A percentile compares a stretch with the other conserved stretches of the same genome.
Evolutionary conservation across 345 rosid species (phyloP).

Genomic region (Barbarea vulgaris): DNA sequence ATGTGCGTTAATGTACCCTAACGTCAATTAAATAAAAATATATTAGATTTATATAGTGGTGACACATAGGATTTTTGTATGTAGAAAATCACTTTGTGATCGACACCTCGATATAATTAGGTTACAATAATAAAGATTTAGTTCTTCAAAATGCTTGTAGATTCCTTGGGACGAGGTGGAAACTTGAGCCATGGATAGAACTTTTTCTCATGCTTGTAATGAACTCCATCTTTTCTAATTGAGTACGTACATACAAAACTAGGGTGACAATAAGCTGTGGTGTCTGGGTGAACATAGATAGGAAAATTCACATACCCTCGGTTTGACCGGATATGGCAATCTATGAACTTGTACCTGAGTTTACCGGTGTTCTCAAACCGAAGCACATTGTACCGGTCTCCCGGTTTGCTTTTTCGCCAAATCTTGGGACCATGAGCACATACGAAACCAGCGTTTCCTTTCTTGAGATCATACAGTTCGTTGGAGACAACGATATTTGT

Average conservation of each 20-base stretch:
- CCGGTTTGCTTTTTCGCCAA: slow-evolving; percentile 33
- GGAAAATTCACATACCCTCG: slow-evolving; percentile 34
- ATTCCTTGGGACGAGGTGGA: background rate
- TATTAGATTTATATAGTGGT: background rate
- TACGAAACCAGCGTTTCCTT: slow-evolving; percentile 37
- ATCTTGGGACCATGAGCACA: slow-evolving; percentile 34
- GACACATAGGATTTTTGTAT: background rate
- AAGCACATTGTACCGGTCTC: slow-evolving; percentile 19
- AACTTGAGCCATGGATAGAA: slow-evolving; percentile 27
- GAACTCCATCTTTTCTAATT: slow-evolving; percentile 34
- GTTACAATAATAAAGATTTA: background rate
- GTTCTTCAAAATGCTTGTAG: background rate
- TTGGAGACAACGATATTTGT: slow-evolving; percentile 27
- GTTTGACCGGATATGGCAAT: slow-evolving; percentile 37
- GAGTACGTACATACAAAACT: slow-evolving; percentile 24
- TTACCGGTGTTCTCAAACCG: background rate
- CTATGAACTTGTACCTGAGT: background rate
- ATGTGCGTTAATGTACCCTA: background rate
- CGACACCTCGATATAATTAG: background rate
- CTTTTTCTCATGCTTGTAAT: slow-evolving; percentile 25
- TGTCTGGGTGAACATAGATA: slow-evolving; percentile 24
- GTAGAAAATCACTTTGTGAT: background rate
- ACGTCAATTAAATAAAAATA: background rate
- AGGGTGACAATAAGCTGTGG: slow-evolving; percentile 24
- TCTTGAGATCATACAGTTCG: slow-evolving; percentile 28